Percentiles rank a stretch among this genome's conserved stretches.
Conservation (phyloP, 805 yeast species). For the Kodamaea laetipori region DNA sequence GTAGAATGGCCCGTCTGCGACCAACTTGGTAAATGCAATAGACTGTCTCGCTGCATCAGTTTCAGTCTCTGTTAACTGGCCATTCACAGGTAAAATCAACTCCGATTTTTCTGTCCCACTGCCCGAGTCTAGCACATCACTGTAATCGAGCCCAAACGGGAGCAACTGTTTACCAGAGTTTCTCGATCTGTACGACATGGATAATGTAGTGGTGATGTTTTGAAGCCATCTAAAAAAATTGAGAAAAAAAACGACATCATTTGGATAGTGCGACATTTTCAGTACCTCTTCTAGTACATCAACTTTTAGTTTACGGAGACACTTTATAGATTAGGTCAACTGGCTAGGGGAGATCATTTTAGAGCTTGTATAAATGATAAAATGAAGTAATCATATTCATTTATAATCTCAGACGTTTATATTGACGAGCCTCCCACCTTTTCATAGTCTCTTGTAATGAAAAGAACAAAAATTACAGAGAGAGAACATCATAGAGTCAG, state of each 20-base stretch:
- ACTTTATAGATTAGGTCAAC: too few relatives aligned
- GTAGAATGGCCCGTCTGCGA: slow-evolving; percentile 67
- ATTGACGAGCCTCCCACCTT: too few relatives aligned
- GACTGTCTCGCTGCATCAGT: slow-evolving; percentile 54
- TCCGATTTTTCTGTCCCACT: slow-evolving; percentile 42
- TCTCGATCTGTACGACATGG: slow-evolving; percentile 60
- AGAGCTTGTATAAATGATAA: too few relatives aligned
- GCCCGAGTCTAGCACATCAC: slow-evolving; percentile 50
- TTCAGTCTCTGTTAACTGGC: slow-evolving; percentile 54
- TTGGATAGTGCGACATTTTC: neutral
- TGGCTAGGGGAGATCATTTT: too few relatives aligned
- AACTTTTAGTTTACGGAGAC: too few relatives aligned
- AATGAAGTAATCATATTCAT: too few relatives aligned
- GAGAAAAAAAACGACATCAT: neutral
- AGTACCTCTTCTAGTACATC: too few relatives aligned
- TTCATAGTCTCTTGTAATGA: too few relatives aligned
- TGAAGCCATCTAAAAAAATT: slow-evolving; percentile 5
- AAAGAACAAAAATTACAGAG: too few relatives aligned
- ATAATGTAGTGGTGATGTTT: neutral
- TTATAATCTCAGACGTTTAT: too few relatives aligned
- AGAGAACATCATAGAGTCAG: too few relatives aligned
- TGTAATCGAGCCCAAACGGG: slow-evolving; percentile 75
- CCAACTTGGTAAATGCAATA: slow-evolving; percentile 52
- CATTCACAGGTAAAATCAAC: slow-evolving; percentile 65
- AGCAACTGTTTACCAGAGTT: slow-evolving; percentile 48